Base-by-base conservation (phyloP, 2,329 filamentous ascomycete species). In the Venturia asperata region DNA sequence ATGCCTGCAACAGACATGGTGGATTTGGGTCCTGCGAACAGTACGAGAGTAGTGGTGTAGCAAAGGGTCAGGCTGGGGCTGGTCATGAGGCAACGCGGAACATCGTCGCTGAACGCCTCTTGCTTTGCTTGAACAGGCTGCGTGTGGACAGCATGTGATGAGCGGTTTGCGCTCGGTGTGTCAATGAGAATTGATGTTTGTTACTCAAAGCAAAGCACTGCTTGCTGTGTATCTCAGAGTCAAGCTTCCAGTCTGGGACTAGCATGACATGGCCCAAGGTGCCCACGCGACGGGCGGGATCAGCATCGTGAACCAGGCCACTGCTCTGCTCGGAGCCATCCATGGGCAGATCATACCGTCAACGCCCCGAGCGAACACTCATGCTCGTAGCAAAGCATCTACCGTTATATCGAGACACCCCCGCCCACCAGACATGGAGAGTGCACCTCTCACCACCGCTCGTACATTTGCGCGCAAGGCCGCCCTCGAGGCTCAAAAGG, bases 401-500 rank as follows among this genome's bases (percentile, higher is more conserved):
- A n/a, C n/a, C n/a, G n/a, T n/a, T n/a, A n/a, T n/a, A n/a, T 60
- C 30, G 10, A 34, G 42, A 2, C 63, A 42, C 30, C 9, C 17
- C 24, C 42, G 17, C 24, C 17, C 30, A 52, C 30, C 66, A 61
- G 62, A 42, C 37, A 91, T 92, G 89, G 89, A 92, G 73, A 80
- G 83, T 39, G 84, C 89, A 65, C 83, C 87, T 55, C 76, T 92
- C 69, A 87, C 83, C 71, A 81, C 88, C 85, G 93, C 92, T 68
- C 91, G 96, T 77, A 88, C 93, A 70, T 92, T 97, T 78, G 92
- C 91, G 62, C 87, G 87, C 71, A 92, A 90, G 72, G 92, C 93
- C 55, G 87, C 90, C 30, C 82, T 87, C 30, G 91, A 92, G 65
- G 86, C 84, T 42, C 81, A 82, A 68, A 83, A 83, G 69, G 82